These are phyloP conservation scores for Coffea humblotiana DNA, from an alignment of 305 asterid genomes.

Conservation along the genomic window DNA sequence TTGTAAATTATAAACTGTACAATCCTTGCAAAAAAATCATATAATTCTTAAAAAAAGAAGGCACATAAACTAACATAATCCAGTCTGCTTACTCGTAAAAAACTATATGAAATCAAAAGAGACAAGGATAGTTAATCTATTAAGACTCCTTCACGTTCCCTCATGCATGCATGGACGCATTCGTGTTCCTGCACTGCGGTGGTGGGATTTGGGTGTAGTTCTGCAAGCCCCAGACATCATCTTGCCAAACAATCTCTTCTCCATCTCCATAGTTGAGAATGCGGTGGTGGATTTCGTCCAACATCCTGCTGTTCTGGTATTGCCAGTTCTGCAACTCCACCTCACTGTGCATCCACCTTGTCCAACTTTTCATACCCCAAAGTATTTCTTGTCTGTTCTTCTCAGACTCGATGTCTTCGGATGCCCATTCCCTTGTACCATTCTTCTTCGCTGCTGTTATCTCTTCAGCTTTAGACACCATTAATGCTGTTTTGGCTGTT, in stretches of 20 bases:
- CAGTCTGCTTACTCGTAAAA: too few species aligned
- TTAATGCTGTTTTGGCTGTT: too few species aligned
- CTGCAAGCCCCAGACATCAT: not conserved
- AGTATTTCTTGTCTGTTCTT: not conserved
- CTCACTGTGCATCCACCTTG: not conserved
- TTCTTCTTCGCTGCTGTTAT: not conserved
- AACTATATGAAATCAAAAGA: too few species aligned
- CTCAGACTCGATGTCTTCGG: not conserved
- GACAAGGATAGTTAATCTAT: too few species aligned
- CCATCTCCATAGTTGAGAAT: not conserved
- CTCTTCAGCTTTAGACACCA: not conserved
- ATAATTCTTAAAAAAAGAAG: too few species aligned
- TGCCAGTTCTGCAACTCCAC: not conserved
- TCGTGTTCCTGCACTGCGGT: too few species aligned
- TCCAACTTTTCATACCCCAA: not conserved
- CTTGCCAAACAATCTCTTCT: not conserved
- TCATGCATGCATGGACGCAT: too few species aligned
- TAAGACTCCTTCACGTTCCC: too few species aligned
- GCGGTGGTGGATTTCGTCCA: not conserved
- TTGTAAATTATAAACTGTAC: too few species aligned
- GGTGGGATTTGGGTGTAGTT: not conserved
- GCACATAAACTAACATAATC: too few species aligned
- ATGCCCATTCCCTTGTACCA: not conserved
- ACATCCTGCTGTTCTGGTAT: not conserved
- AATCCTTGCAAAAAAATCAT: too few species aligned